Base-by-base conservation (phyloP, 148 eudicot species). In the Silene uniflora region DNA sequence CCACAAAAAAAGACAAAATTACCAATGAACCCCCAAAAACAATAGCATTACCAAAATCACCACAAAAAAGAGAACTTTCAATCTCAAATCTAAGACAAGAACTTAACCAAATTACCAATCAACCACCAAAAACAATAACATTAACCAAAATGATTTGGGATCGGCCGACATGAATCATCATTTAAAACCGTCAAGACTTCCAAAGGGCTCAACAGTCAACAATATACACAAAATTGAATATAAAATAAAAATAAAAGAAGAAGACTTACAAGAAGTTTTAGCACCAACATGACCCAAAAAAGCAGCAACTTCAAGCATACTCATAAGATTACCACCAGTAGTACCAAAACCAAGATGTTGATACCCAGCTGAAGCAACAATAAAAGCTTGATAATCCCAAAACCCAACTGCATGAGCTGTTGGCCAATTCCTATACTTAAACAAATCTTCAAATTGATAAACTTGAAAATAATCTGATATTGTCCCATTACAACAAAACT, bases 241-340 rank as follows among this genome's bases (percentile, higher is more conserved):
- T 39, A 39, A 39, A 39, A 39, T 39, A 8, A 62, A 18, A 25
- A 18, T 65, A 14, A 2, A 10, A 70, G n/a, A 72, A 58, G 17
- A 35, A 47, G 2, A 21, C 65, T 74, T 83, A 95, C 99, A 95
- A 12, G 96, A 86, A 47, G 99, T 96, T 44, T 89, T 87, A 85
- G 90, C 84, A 68, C 99, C 99, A 73, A 91, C 98, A 79, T 90
- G 94, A 59, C 88, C 94, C 10, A 96, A 83, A 63, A 96, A 96
- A 17, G 99, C 98, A 21, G 99, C 93, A 9, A 92, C 68, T 72
- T 96, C 98, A 84, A 75, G 76, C 97, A 85, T 86, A 52, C 81
- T 85, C 86, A 74, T 80, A 1, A 68, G 74, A 81, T 89, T 87
- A 14, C 89, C 87, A 13, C 94, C 99, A 23, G 93, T 84, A 54